Base-by-base conservation (phyloP, 1,284 basidiomycete species). In the Ganoderma lingzhi region DNA sequence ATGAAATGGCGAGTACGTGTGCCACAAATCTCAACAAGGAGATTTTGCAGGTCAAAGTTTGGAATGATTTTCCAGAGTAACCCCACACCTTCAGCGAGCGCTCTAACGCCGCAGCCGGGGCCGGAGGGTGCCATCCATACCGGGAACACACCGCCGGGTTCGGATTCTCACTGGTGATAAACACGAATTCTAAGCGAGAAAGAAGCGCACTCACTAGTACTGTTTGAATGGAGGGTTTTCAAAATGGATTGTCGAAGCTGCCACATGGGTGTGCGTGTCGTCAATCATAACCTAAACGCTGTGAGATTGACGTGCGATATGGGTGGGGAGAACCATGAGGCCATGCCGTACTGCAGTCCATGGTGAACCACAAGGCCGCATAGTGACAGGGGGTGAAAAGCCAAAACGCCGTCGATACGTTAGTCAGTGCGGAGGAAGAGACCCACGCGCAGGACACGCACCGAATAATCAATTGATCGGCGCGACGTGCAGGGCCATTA, bases 341-440 rank as follows among this genome's bases (percentile, higher is more conserved):
- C 55, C 51, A 64, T 63, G 62, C 63, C 60, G 71, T 35, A 23
- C n/a, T 48, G 41, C 37, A 42, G 39, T 39, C 61, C 65, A 66
- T 66, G 68, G 48, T 37, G 62, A 62, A 60, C 59, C 32, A 53
- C 70, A 65, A 63, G 70, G 67, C 65, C 63, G 68, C 67, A 61
- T 56, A 65, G 28, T 55, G 70, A 55, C 60, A 61, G 23, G 61
- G 62, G 23, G 23, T 23, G 42, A 67, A 59, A 67, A 51, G 53
- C 62, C 68, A 68, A 66, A 66, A 68, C 66, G 68, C 68, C 71
- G 71, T 70, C 66, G 39, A 28, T 45, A 61, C 63, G 66, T 69
- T 62, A 61, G 51, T 48, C n/a, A 51, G 45, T n/a, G 23, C 58
- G 45, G 45, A 28, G 23, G 23, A 53, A 14, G 44, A 37, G 32